These are phyloP conservation scores for Teratosphaeriaceae sp. DNA, from an alignment of 2,329 filamentous ascomycete species.

Conservation along the genomic window DNA sequence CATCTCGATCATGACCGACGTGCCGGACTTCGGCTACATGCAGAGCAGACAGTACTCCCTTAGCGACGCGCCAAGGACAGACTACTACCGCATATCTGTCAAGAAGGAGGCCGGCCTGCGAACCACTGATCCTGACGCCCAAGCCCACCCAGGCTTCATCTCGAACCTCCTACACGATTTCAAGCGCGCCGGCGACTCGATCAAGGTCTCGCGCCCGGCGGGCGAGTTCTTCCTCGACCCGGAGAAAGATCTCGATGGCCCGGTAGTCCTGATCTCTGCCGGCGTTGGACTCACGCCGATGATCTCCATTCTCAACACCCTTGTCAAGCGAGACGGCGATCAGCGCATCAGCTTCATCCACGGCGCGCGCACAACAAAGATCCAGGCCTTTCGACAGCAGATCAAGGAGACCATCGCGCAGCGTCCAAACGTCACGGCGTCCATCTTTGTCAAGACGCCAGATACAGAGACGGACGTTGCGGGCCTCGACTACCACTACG, in stretches of 20 bases:
- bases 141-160: constrained; percentile 2
- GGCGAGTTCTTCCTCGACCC: constrained; percentile 53
- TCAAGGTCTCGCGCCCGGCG: neutral
- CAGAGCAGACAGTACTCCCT: constrained; percentile 70
- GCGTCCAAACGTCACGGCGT: constrained; percentile 44
- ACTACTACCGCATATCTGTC: constrained; percentile 64
- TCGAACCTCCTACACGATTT: neutral
- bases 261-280: constrained; percentile 59
- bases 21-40: constrained; percentile 53
- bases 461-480: constrained; percentile 37
- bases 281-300: constrained; percentile 64
- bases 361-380: constrained; percentile 45
- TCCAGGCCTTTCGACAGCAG: constrained; percentile 51
- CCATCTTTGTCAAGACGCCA: constrained; percentile 54
- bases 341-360: constrained; percentile 59
- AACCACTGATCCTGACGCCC: no score
- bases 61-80: constrained; percentile 54
- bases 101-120: constrained; percentile 65
- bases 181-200: neutral
- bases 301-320: constrained; percentile 56
- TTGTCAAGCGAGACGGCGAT: constrained; percentile 27
- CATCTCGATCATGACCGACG: constrained; percentile 55
- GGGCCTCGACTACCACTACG: constrained; percentile 54
- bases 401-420: constrained; percentile 39
- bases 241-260: constrained; percentile 34